Conservation (phyloP, 345 rosid species). For the Cardamine occulta region DNA sequence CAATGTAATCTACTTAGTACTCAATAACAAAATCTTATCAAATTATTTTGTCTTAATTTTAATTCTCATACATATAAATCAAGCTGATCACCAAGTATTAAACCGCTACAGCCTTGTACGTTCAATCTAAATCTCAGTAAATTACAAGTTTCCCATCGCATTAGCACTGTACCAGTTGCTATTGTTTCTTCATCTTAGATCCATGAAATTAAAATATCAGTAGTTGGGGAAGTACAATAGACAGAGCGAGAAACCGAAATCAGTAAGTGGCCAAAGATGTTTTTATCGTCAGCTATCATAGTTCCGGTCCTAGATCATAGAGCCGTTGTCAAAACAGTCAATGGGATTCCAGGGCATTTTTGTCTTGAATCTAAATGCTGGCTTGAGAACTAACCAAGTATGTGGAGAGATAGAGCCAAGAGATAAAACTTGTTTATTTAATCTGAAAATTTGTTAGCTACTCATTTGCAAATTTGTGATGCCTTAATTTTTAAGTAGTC, state of each 20-base stretch:
- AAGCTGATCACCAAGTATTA: too few species aligned
- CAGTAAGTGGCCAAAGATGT: background rate
- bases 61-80: too few species aligned
- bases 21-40: too few species aligned
- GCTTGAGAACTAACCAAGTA: background rate
- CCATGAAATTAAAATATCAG: too few species aligned
- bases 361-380: background rate
- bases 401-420: background rate
- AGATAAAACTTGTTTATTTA: background rate
- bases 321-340: background rate
- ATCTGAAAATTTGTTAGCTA: too few species aligned
- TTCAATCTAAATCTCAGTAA: too few species aligned
- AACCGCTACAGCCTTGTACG: too few species aligned
- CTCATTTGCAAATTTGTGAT: background rate
- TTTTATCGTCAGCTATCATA: background rate
- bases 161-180: background rate
- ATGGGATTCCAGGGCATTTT: background rate
- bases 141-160: too few species aligned
- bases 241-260: background rate
- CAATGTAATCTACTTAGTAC: too few species aligned
- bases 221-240: too few species aligned
- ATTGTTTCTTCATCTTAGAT: background rate
- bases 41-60: too few species aligned
- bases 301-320: background rate
- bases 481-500: background rate